phyloP scores from a whole-genome alignment of 352 stramenopile species.

The Phytophthora cactorum region DNA sequence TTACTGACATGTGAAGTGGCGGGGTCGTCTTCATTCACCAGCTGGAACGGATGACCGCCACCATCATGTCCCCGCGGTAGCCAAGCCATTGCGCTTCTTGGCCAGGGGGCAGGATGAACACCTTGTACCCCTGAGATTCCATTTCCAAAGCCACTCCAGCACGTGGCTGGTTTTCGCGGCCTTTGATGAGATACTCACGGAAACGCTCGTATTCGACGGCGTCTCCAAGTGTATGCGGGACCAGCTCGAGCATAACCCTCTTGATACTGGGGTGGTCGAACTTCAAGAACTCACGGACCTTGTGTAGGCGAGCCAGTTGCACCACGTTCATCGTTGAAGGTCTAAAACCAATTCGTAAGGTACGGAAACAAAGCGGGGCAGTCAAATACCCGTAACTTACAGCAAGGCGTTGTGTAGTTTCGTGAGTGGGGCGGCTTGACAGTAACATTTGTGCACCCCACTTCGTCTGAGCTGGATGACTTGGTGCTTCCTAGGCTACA shows the following conservation, averaged over 20 bases:
- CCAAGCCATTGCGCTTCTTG: conserved; percentile 54
- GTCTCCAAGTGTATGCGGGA: conserved; percentile 51
- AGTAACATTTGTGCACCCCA: conserved; percentile 56
- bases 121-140: conserved; percentile 66
- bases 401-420: conserved; percentile 3
- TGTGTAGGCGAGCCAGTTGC: conserved; percentile 57
- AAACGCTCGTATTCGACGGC: conserved; percentile 59
- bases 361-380: background rate
- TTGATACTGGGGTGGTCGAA: conserved; percentile 51
- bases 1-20: background rate
- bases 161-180: conserved; percentile 42
- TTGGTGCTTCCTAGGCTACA: conserved; percentile 36
- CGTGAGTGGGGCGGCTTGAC: conserved; percentile 40
- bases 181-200: conserved; percentile 55
- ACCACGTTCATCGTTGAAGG: conserved; percentile 61
- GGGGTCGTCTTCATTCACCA: conserved; percentile 11
- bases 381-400: conserved; percentile 3
- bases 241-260: conserved; percentile 65
- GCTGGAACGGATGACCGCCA: conserved; percentile 63
- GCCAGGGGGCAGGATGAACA: conserved; percentile 75
- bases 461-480: conserved; percentile 61
- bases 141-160: conserved; percentile 63
- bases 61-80: conserved; percentile 68
- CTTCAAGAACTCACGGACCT: conserved; percentile 70
- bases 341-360: conserved; percentile 23